A percentile compares a stretch with the other conserved stretches of the same genome.
These are phyloP conservation scores for Monilinia aucupariae DNA, from an alignment of 2,329 filamentous ascomycete species.

Conservation along the genomic window DNA sequence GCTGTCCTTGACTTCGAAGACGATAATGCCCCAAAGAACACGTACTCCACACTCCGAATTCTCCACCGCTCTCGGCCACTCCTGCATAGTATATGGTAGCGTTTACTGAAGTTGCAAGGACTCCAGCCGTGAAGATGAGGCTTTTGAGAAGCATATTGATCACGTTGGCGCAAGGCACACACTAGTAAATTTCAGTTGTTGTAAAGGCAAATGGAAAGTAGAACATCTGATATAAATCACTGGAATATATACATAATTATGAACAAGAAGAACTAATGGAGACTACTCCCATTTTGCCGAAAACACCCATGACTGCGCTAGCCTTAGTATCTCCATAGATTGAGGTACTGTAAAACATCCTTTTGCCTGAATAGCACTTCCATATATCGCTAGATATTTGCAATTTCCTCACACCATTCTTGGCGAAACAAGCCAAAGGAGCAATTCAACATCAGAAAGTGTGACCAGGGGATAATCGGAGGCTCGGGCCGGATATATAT, in stretches of 20 bases:
- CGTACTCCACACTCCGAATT: conserved; percentile 43
- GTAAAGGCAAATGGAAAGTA: background rate
- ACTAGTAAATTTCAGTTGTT: background rate
- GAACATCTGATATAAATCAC: background rate
- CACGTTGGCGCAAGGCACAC: background rate
- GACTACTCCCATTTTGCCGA: background rate
- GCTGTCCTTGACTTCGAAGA: background rate
- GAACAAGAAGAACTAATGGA: background rate
- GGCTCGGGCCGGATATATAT: conserved; percentile 7
- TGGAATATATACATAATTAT: background rate
- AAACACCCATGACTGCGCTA: background rate
- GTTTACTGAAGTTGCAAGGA: background rate
- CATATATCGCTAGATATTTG: background rate
- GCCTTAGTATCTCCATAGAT: background rate
- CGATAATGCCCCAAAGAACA: background rate
- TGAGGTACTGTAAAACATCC: background rate
- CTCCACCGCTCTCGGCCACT: conserved; percentile 44
- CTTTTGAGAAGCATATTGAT: conserved; percentile 3
- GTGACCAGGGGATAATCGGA: background rate
- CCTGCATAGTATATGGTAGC: conserved; percentile 46
- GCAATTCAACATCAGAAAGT: background rate
- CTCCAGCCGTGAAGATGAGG: background rate
- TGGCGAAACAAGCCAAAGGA: background rate
- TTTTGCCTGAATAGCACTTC: background rate
- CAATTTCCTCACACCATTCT: background rate